phyloP scores from a whole-genome alignment of 345 rosid species.

The Eutrema yunnanense region DNA sequence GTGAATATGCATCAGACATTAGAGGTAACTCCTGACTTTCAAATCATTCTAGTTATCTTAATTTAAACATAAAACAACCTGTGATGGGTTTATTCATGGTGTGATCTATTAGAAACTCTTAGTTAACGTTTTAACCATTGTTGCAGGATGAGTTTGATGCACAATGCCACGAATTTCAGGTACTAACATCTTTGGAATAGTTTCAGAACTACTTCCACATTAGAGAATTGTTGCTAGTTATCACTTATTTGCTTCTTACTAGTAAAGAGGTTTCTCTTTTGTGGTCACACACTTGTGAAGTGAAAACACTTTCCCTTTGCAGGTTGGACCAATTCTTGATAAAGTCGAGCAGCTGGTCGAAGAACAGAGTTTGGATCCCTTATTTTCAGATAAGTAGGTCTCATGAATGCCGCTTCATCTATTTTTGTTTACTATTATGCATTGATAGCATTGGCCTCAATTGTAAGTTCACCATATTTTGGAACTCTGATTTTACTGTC shows the following conservation, averaged over 20 bases:
- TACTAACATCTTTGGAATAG: slow-evolving; percentile 4
- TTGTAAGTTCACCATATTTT: too few species aligned
- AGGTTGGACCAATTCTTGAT: slow-evolving; percentile 71
- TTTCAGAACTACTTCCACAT: not conserved
- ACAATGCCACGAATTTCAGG: slow-evolving; percentile 56
- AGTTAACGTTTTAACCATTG: slow-evolving; percentile 12
- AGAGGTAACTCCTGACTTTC: slow-evolving; percentile 39
- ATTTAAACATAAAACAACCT: not conserved
- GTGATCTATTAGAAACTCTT: not conserved
- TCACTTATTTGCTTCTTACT: not conserved
- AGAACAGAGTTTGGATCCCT: slow-evolving; percentile 66
- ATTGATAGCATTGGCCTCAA: not conserved
- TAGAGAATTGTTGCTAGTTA: not conserved
- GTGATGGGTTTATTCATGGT: not conserved
- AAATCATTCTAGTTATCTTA: not conserved
- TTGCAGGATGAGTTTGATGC: slow-evolving; percentile 62
- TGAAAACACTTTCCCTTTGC: not conserved
- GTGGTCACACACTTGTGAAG: not conserved
- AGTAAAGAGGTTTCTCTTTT: not conserved
- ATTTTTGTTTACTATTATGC: not conserved
- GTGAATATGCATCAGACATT: slow-evolving; percentile 53
- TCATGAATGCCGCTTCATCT: not conserved
- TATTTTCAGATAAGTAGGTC: slow-evolving; percentile 62
- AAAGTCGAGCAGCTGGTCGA: slow-evolving; percentile 63
- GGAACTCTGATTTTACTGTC: not conserved